These are phyloP conservation scores for Annulohypoxylon moriforme DNA, from an alignment of 495 filamentous ascomycete species.

Conservation along the genomic window DNA sequence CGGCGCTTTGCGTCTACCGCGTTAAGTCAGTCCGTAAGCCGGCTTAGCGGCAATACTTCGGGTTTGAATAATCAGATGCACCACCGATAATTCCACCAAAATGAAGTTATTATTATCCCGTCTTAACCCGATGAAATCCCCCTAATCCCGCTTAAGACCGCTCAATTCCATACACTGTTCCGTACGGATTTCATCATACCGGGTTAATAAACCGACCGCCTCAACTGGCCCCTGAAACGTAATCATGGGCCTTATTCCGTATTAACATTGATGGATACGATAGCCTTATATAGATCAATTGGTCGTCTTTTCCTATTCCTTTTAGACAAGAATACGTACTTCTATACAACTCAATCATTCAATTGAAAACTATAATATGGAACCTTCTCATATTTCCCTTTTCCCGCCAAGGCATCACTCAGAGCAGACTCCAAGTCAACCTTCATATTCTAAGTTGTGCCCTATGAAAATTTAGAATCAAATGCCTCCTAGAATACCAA, in stretches of 20 bases:
- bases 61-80: conserved; percentile 3
- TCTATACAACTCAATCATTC: no score
- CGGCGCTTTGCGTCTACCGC: not conserved
- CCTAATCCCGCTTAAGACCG: conserved; percentile 20
- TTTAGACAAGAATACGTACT: no score
- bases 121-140: conserved; percentile 17
- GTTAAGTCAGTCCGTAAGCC: conserved; percentile 14
- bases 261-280: no score
- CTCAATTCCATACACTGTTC: conserved; percentile 17
- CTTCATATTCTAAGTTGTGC: no score
- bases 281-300: no score
- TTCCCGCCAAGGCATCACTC: no score
- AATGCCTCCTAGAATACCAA: no score
- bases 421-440: no score
- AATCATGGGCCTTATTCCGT: not conserved
- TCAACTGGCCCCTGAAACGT: not conserved
- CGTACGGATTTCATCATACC: conserved; percentile 4
- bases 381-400: no score
- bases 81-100: not conserved
- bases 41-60: conserved; percentile 22
- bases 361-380: no score
- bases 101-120: conserved; percentile 27
- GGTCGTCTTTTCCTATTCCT: no score
- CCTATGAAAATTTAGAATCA: no score
- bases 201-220: not conserved